Conservation (phyloP, 805 yeast species). For the Candida lessepsii region DNA sequence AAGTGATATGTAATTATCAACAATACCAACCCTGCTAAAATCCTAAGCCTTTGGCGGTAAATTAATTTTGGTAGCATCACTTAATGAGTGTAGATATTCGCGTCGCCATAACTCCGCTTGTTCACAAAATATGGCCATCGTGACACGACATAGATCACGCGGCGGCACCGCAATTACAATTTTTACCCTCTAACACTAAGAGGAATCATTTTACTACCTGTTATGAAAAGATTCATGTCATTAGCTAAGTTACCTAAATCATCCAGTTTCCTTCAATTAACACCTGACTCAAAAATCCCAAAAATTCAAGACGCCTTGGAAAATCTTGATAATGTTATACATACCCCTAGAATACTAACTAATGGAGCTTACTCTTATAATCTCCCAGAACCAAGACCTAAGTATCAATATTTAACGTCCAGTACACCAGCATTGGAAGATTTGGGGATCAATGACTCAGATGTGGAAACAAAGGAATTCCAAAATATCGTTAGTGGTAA, state of each 20-base stretch:
- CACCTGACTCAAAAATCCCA: constrained; percentile 31
- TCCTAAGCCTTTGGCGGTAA: constrained; percentile 5
- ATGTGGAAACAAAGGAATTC: constrained; percentile 43
- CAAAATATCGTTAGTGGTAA: constrained; percentile 63
- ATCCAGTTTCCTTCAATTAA: constrained; percentile 24
- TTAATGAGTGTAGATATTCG: background rate
- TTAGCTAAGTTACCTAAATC: constrained; percentile 28
- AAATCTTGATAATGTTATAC: constrained; percentile 30
- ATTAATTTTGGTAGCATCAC: constrained; percentile 7
- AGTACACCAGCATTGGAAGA: constrained; percentile 61
- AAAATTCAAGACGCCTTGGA: constrained; percentile 23
- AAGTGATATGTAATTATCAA: constrained; percentile 1
- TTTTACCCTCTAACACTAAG: no score
- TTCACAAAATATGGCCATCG: no score
- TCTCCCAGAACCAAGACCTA: constrained; percentile 59
- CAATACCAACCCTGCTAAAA: background rate
- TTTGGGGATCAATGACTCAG: constrained; percentile 50
- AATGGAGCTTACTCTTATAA: constrained; percentile 75
- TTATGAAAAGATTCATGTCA: constrained; percentile 9
- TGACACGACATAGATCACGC: no score
- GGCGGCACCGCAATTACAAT: no score
- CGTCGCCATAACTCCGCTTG: no score
- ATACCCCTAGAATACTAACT: constrained; percentile 38
- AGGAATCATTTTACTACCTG: no score
- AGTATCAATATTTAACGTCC: constrained; percentile 53